phyloP scores from a whole-genome alignment of 208 protist species.

The Wallacemonas collosoma region DNA sequence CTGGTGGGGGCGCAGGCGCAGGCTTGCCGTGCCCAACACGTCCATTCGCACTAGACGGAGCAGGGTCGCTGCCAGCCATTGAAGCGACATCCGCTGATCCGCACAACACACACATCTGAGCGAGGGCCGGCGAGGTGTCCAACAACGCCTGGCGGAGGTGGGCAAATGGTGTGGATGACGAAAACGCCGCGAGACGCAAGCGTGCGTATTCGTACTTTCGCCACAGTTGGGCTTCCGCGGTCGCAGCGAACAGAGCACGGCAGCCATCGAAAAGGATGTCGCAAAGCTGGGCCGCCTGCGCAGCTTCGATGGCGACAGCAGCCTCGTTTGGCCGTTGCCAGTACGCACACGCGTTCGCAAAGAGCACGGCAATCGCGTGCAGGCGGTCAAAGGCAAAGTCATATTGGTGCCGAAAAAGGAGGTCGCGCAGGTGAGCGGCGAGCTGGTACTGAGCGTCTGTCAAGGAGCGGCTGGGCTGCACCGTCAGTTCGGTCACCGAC shows the following conservation, averaged over 20 bases:
- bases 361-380: not conserved
- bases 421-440: constrained; percentile 7
- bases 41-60: too few relatives aligned
- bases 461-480: not conserved
- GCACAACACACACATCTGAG: constrained; percentile 9
- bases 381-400: constrained; percentile 14
- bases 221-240: constrained; percentile 14
- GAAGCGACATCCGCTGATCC: not conserved
- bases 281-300: constrained; percentile 35
- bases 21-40: not conserved
- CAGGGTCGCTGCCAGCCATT: not conserved
- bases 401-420: constrained; percentile 4
- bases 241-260: constrained; percentile 9
- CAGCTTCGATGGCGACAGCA: constrained; percentile 35
- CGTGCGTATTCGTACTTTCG: constrained; percentile 13
- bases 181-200: not conserved
- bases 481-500: not conserved
- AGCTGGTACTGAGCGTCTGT: not conserved
- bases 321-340: constrained; percentile 31
- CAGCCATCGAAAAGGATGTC: constrained; percentile 23
- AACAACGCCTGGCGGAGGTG: constrained; percentile 5
- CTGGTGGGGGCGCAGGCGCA: not conserved
- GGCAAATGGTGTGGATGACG: not conserved
- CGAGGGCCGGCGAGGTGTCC: not conserved
- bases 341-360: constrained; percentile 33